Conservation (phyloP, 106 monocot species). For the Agapanthus africanus region DNA sequence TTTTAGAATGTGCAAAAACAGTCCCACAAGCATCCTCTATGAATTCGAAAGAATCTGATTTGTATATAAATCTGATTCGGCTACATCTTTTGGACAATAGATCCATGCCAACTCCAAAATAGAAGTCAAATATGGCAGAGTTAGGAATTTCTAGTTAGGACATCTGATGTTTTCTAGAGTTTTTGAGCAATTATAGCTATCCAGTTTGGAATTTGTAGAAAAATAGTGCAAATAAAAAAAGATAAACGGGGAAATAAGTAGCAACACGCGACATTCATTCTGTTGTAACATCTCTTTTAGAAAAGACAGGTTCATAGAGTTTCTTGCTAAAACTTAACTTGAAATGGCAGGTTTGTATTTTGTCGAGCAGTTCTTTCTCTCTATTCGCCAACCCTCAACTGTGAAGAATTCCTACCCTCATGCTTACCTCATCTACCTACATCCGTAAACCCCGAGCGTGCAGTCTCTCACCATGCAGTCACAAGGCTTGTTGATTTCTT, state of each 20-base stretch:
- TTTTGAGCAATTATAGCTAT: not conserved
- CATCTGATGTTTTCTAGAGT: not conserved
- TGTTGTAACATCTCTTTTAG: not conserved
- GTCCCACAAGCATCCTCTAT: too few relatives aligned
- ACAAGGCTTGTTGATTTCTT: slow-evolving; percentile 50
- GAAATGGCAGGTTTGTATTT: slow-evolving; percentile 64
- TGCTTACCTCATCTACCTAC: slow-evolving; percentile 71
- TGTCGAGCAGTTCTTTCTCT: slow-evolving; percentile 58
- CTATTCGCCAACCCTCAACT: slow-evolving; percentile 22
- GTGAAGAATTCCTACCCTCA: slow-evolving; percentile 47
- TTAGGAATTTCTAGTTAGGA: too few relatives aligned
- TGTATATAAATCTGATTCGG: too few relatives aligned
- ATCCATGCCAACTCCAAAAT: too few relatives aligned
- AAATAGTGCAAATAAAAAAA: not conserved
- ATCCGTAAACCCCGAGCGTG: slow-evolving; percentile 33
- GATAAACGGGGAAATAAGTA: too few relatives aligned
- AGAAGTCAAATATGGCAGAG: too few relatives aligned
- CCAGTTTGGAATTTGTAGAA: not conserved
- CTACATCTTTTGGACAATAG: too few relatives aligned
- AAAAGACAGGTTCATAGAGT: not conserved
- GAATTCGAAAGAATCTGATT: too few relatives aligned
- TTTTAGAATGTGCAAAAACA: too few relatives aligned
- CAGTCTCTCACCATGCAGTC: slow-evolving; percentile 37
- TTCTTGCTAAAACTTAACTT: not conserved
- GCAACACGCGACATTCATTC: too few relatives aligned